Evolutionary conservation across 768 basidiomycete species (phyloP).

Genomic region (Cystobasidium onofrii): DNA sequence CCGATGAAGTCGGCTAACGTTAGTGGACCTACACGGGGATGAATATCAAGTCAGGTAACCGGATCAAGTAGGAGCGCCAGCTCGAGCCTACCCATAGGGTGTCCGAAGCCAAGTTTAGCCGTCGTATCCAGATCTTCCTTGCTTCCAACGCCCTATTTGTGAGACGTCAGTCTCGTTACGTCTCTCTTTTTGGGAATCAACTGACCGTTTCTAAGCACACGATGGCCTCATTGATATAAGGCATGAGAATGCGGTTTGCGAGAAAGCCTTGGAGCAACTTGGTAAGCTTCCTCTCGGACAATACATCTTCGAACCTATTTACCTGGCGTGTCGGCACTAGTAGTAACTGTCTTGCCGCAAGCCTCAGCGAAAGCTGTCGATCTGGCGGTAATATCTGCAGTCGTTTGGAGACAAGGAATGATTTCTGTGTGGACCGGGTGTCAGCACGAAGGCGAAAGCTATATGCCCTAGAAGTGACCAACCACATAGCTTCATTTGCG

Average conservation of each 20-base stretch:
- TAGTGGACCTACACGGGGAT: constrained; percentile 70
- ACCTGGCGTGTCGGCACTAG: constrained; percentile 73
- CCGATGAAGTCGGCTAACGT: constrained; percentile 58
- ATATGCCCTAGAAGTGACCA: not conserved
- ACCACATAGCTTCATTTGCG: constrained; percentile 33
- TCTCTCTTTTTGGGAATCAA: not conserved
- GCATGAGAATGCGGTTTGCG: constrained; percentile 58
- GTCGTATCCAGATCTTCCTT: constrained; percentile 94
- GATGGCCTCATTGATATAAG: constrained; percentile 95
- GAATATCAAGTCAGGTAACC: constrained; percentile 50
- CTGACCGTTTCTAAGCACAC: constrained; percentile 71
- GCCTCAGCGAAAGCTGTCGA: constrained; percentile 73
- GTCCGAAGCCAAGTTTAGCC: constrained; percentile 69
- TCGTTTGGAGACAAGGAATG: constrained; percentile 86
- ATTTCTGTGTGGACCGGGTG: constrained; percentile 69
- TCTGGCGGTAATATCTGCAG: constrained; percentile 62
- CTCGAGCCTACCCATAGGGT: constrained; percentile 32
- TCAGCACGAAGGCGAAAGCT: not conserved
- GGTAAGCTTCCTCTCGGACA: too few species aligned
- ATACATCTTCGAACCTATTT: constrained; percentile 57
- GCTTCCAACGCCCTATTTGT: constrained; percentile 61
- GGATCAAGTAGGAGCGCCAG: not conserved
- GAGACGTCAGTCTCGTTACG: constrained; percentile 45
- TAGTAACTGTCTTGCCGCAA: constrained; percentile 88
- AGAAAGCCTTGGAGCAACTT: constrained; percentile 32